Evolutionary conservation across 2,329 filamentous ascomycete species (phyloP), one percentile per base, ranked within the genome.

Genomic region (Penicillium frequentans): DNA sequence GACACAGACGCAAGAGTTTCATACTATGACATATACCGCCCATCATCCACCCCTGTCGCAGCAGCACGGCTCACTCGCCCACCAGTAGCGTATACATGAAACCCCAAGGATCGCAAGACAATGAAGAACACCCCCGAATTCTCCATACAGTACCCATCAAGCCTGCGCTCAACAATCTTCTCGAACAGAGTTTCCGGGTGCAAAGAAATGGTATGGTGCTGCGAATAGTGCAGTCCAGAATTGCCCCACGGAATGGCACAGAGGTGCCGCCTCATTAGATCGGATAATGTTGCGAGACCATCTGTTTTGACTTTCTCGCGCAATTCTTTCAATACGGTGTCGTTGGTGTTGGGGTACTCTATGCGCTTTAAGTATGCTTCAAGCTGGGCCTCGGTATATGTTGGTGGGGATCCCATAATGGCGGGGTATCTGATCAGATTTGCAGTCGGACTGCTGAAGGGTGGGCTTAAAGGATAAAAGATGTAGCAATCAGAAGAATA

Each of bases 141-240:
- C 68, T 86, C 84, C 82, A 86, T 85, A 66, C 84, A 86, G 58
- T 86, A 85, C 1, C 84, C 84, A 26, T 84, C 84, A 31, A 82
- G 69, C 5, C 76, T 75, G 47, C 79, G 70, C 46, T 70, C 74
- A 1, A 82, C 78, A 33, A 86, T 75, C 65, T 86, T 86, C 43
- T 78, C 72, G 66, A 78, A 86, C 7, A 86, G 67, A 3, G 72
- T 70, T 23, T 81, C 69, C 1, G 80, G 75, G 49, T 85, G 75
- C 39, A 85, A 70, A 2, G 78, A 78, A 26, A 86, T 76, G 11
- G 68, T 71, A 39, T 77, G 79, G 58, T 79, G 73, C n/a, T 73
- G 70, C 2, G 79, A 80, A 64, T 83, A 83, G 64, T 86, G 84
- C 43, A 86, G 71, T 1, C 73, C 75, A 11, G 86, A 71, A 59